These are phyloP conservation scores for Millerago galiae DNA, from an alignment of 805 yeast species.

Conservation along the genomic window DNA sequence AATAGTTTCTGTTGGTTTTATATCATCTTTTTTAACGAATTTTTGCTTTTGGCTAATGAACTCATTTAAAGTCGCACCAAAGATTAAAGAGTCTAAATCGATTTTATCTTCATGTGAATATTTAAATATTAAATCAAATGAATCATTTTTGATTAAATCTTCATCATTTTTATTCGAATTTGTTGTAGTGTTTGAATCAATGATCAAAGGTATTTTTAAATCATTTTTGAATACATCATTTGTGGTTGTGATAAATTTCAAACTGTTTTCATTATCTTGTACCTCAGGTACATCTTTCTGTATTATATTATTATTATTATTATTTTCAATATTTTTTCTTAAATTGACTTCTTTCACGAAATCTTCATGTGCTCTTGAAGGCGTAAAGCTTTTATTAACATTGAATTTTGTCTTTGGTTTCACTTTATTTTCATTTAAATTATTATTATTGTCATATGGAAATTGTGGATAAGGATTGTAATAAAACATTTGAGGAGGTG, in stretches of 20 bases:
- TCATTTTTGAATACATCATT: not conserved
- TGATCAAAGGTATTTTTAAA: constrained; percentile 5
- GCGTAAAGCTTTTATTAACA: not conserved
- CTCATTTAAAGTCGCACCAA: constrained; percentile 8
- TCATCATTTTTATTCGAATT: not conserved
- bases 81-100: constrained; percentile 2
- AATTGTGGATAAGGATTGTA: not conserved
- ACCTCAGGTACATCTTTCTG: not conserved
- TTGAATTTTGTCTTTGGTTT: not conserved
- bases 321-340: not conserved
- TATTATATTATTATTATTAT: not conserved
- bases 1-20: constrained; percentile 8
- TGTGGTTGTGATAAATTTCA: constrained; percentile 6
- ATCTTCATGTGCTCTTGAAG: not conserved
- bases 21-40: constrained; percentile 7
- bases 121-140: constrained; percentile 2
- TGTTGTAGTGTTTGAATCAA: constrained; percentile 2
- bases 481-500: not conserved
- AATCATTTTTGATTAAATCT: not conserved
- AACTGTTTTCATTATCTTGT: not conserved
- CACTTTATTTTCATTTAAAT: no score
- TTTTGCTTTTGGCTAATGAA: constrained; percentile 8
- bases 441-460: no score
- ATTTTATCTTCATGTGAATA: not conserved
- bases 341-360: not conserved